phyloP scores from a whole-genome alignment of 2,329 filamentous ascomycete species.

The Diaporthe humulicola region DNA sequence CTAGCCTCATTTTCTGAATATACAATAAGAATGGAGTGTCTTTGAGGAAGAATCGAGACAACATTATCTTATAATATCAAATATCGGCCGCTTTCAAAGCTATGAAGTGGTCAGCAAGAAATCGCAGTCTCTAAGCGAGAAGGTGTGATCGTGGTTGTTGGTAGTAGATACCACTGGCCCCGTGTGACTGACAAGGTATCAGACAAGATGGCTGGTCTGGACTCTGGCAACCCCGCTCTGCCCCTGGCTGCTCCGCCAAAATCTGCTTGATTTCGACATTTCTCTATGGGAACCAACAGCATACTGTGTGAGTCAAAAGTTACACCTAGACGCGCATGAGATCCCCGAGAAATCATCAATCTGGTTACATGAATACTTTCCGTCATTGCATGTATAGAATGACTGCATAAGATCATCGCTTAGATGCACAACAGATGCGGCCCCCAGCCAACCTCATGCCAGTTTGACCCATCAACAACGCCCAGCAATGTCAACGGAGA shows the following conservation, averaged over 20 bases:
- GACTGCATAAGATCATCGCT: neutral
- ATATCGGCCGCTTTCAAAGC: neutral
- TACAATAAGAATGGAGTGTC: neutral
- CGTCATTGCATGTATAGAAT: neutral
- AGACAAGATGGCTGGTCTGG: neutral
- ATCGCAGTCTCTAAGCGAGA: neutral
- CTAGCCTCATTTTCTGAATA: neutral
- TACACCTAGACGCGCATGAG: too few species aligned
- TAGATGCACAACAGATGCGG: neutral
- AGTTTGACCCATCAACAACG: neutral
- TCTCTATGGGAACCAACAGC: neutral
- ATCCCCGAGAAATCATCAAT: neutral
- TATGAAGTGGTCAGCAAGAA: neutral
- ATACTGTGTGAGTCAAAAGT: neutral
- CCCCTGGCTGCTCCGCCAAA: neutral
- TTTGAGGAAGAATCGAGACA: neutral
- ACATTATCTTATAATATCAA: too few species aligned
- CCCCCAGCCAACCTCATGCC: neutral
- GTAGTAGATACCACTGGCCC: neutral
- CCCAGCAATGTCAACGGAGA: neutral
- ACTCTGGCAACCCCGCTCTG: neutral
- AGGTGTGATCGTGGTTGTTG: neutral
- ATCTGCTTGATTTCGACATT: neutral
- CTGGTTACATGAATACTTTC: neutral
- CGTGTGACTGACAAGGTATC: neutral